Base-by-base conservation (phyloP, 2,329 filamentous ascomycete genomes). In the Escovopsis sp. region DNA sequence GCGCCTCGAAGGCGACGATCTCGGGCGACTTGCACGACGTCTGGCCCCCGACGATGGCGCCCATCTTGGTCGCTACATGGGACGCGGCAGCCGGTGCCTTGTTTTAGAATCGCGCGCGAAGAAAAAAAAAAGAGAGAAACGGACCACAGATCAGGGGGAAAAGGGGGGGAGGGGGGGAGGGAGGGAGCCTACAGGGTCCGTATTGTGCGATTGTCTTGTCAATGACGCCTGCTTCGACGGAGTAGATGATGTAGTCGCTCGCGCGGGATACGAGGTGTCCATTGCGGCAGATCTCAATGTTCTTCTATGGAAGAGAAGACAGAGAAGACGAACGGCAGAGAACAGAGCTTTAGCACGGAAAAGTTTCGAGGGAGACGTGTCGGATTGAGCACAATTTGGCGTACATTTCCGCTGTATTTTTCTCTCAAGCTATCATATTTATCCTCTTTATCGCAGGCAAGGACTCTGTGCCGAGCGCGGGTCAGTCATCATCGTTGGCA, bases 161-260 rank as follows among this genome's bases (percentile, higher is more conserved):
- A 37, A 31, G 12, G 27, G 36, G 15, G 6, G 1, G 11, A 24
- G n/a, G 11, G n/a, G 32, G 20, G 34, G 8, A 29, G 50, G 35
- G 40, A 30, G 41, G 38, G 43, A 36, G 52, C 57, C 48, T 86
- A 94, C 87, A 95, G 53, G 89, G 89, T 49, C 88, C 91, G 62
- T 86, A 98, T 54, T 81, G 71, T 48, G 81, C 81, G 55, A 95
- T 91, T 53, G 95, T 84, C 51, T 73, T 74, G 58, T 86, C 83
- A 61, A 98, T 94, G 50, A 81, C 76, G 53, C 87, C 86, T 47
- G 91, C 91, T 65, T 96, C 89, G 62, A 98, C 91, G 64, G 84
- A 94, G 73, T 98, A 98, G 59, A 98, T 87, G 66, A 95, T 94
- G 63, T 88, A 96, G 72, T 96, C 89, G 79, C 88, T 95, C 63